Conservation (phyloP, 768 basidiomycete species). For the Chalciporus sphaerocephalus region DNA sequence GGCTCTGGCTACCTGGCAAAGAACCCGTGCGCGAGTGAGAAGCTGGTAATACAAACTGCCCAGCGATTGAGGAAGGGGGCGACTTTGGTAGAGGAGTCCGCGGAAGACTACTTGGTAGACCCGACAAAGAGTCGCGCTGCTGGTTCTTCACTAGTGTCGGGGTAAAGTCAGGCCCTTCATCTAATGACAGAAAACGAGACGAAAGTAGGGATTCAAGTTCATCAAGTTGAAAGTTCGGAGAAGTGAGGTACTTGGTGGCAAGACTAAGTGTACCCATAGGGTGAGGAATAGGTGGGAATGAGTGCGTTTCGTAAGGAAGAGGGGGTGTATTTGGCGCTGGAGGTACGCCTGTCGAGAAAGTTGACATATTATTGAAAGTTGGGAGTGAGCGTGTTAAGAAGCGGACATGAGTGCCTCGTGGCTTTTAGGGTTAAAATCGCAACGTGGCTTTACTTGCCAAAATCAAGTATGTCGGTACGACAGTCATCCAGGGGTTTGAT, state of each 20-base stretch:
- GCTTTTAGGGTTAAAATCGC: conserved; percentile 21
- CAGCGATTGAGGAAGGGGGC: conserved; percentile 41
- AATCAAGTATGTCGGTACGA: conserved; percentile 30
- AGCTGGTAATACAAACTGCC: conserved; percentile 41
- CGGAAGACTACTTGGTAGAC: conserved; percentile 39
- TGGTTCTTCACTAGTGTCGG: conserved; percentile 68
- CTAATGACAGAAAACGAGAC: conserved; percentile 64
- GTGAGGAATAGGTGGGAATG: conserved; percentile 65
- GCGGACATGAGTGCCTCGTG: conserved; percentile 33
- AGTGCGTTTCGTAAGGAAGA: conserved; percentile 49
- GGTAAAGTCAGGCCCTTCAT: conserved; percentile 62
- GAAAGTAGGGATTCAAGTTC: conserved; percentile 74
- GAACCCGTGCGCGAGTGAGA: conserved; percentile 36
- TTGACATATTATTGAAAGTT: conserved; percentile 7
- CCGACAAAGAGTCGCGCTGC: conserved; percentile 51
- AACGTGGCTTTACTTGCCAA: conserved; percentile 35
- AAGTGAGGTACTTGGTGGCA: conserved; percentile 57
- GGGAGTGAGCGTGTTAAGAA: conserved; percentile 9
- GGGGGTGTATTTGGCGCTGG: conserved; percentile 38
- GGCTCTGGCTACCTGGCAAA: conserved; percentile 35
- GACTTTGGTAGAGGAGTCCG: conserved; percentile 46
- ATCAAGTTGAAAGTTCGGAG: conserved; percentile 69
- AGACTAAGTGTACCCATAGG: conserved; percentile 63
- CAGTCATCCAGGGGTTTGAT: conserved; percentile 36
- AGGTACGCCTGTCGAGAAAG: conserved; percentile 33